A percentile compares a stretch with the other conserved stretches of the same genome.
These are phyloP conservation scores for Strobilomyces confusus DNA, from an alignment of 768 basidiomycete genomes.

Conservation along the genomic window DNA sequence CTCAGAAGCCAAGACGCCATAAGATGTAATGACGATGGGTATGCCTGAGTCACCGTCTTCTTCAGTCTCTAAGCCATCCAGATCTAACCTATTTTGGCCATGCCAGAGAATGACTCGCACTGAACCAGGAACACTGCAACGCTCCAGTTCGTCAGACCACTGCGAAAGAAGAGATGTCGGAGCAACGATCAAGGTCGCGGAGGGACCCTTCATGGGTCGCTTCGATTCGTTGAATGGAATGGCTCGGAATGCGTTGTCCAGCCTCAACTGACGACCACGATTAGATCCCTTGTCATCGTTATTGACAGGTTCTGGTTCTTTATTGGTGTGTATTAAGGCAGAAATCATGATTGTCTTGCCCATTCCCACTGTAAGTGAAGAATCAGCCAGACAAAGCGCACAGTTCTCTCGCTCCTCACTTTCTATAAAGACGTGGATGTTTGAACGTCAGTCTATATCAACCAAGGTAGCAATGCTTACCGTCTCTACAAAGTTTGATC, in stretches of 20 bases:
- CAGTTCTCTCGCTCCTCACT: conserved; percentile 36
- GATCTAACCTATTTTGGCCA: conserved; percentile 76
- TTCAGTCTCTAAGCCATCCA: conserved; percentile 58
- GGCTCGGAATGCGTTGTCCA: conserved; percentile 61
- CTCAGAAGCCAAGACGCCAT: conserved; percentile 88
- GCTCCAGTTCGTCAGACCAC: conserved; percentile 89
- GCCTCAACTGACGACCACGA: conserved; percentile 54
- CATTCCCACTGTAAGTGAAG: conserved; percentile 71
- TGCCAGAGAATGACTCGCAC: conserved; percentile 78
- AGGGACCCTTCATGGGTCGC: conserved; percentile 31
- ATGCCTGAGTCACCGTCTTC: conserved; percentile 49
- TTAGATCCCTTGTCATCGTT: conserved; percentile 24
- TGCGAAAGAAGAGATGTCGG: conserved; percentile 89
- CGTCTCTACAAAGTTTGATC: conserved; percentile 30
- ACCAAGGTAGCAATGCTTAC: conserved; percentile 18
- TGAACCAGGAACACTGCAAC: conserved; percentile 71
- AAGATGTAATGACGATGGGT: conserved; percentile 87
- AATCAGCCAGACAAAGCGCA: conserved; percentile 1
- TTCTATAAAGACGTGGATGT: conserved; percentile 34
- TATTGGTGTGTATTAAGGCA: conserved; percentile 80
- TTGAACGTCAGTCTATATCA: conserved; percentile 4
- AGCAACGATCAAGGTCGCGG: conserved; percentile 85
- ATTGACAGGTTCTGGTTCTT: conserved; percentile 40
- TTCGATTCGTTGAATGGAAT: conserved; percentile 31
- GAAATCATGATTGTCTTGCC: conserved; percentile 95